A percentile compares a stretch with the other conserved stretches of the same genome.
Evolutionary conservation across 2,329 filamentous ascomycete species (phyloP).

Genomic region (Tolypocladium cylindrosporum): DNA sequence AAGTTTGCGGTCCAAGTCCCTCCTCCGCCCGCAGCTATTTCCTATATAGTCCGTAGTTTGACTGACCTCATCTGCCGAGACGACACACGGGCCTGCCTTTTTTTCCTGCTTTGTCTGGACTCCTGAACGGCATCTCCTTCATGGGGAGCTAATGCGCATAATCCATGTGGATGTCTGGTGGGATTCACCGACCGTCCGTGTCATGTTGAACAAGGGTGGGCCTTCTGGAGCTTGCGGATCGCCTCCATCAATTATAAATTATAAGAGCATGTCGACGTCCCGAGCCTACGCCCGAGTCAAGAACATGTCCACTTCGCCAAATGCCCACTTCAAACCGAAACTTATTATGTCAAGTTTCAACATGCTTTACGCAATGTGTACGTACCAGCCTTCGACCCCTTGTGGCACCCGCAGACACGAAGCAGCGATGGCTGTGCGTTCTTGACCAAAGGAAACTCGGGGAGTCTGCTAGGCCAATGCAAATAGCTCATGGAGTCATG

Average conservation of each 20-base stretch:
- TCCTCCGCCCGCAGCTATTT: too few species aligned
- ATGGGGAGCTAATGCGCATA: too few species aligned
- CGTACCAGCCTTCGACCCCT: neutral
- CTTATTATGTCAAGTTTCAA: neutral
- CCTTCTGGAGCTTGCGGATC: neutral
- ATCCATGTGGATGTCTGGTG: neutral
- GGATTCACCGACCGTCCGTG: neutral
- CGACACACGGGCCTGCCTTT: neutral
- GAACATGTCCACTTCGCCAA: neutral
- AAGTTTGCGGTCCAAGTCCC: too few species aligned
- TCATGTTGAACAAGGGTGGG: neutral
- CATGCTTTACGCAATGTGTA: neutral
- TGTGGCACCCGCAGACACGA: neutral
- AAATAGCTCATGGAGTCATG: neutral
- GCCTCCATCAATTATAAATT: neutral
- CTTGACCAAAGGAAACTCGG: neutral
- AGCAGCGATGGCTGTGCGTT: neutral
- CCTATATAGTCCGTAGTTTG: too few species aligned
- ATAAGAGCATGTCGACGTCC: neutral
- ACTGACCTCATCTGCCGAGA: neutral
- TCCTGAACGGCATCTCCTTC: neutral
- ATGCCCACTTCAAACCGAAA: neutral
- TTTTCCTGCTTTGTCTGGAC: neutral
- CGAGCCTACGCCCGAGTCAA: neutral
- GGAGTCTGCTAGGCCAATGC: neutral